Evolutionary conservation across 73 alveolate species (phyloP).

Genomic region (Paramecium octaurelia): DNA sequence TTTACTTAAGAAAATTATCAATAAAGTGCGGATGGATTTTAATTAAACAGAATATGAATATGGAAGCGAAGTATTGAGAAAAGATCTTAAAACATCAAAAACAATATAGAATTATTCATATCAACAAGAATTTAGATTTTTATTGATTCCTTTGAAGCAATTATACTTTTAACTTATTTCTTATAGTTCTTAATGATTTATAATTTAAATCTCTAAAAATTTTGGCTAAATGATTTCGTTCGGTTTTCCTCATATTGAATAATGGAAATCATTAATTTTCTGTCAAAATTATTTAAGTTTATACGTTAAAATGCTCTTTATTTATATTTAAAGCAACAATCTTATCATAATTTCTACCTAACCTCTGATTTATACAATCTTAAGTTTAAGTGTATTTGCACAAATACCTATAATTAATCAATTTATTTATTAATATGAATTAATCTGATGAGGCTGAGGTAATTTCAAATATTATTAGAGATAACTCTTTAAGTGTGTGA

Average conservation of each 20-base stretch:
- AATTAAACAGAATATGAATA: background rate
- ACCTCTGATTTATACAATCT: background rate
- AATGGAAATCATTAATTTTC: too few species aligned
- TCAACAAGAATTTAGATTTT: background rate
- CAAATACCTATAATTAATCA: background rate
- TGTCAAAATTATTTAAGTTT: too few species aligned
- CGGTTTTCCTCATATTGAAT: too few species aligned
- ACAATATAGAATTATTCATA: background rate
- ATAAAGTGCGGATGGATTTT: background rate
- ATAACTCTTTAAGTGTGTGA: slow-evolving; percentile 4
- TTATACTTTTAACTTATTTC: too few species aligned
- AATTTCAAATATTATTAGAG: background rate
- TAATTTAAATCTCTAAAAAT: too few species aligned
- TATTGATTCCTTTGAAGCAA: background rate
- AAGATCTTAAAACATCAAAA: background rate
- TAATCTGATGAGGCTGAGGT: slow-evolving; percentile 15
- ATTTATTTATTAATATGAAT: background rate
- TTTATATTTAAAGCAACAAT: too few species aligned
- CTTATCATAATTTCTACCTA: too few species aligned
- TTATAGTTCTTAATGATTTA: too few species aligned
- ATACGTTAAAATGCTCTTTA: too few species aligned
- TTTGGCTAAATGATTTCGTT: too few species aligned
- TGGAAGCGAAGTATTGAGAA: background rate
- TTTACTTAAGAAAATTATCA: background rate
- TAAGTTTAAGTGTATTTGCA: background rate